phyloP scores from a whole-genome alignment of 108 stramenopile genomes.

The Cyclotella baltica region DNA sequence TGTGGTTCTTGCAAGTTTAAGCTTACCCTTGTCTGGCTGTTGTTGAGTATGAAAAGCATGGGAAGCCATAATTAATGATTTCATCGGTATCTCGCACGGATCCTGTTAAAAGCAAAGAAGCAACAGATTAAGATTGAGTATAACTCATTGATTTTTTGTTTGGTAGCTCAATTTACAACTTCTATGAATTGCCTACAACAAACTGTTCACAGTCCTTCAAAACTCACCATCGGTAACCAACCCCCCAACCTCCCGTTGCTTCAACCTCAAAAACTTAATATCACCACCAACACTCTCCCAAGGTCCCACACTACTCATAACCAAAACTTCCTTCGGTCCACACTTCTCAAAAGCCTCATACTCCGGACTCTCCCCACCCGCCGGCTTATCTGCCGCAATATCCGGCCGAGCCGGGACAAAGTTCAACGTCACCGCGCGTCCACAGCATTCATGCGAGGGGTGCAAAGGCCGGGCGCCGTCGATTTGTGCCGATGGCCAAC shows the following conservation, averaged over 20 bases:
- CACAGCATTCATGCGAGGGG: constrained; percentile 78
- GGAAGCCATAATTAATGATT: constrained; percentile 92
- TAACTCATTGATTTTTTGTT: no score
- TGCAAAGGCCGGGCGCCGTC: constrained; percentile 79
- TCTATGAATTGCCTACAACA: no score
- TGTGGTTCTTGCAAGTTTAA: background rate
- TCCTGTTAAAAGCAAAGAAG: background rate
- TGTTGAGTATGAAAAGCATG: constrained; percentile 69
- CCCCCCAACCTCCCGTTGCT: constrained; percentile 83
- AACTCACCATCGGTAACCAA: constrained; percentile 85
- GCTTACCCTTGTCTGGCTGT: constrained; percentile 59
- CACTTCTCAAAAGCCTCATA: constrained; percentile 93
- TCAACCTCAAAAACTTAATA: constrained; percentile 90
- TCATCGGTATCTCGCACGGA: constrained; percentile 91
- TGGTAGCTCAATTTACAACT: no score
- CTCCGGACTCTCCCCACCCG: constrained; percentile 86
- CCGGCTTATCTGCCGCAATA: constrained; percentile 86
- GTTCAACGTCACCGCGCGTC: constrained; percentile 87
- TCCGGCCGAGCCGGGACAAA: constrained; percentile 92
- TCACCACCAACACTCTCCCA: constrained; percentile 90
- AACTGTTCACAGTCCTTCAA: no score
- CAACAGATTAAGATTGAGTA: background rate
- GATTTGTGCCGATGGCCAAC: constrained; percentile 89
- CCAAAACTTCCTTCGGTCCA: constrained; percentile 91
- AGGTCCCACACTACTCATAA: constrained; percentile 85